These are phyloP conservation scores for Elsinoe perseae DNA, from an alignment of 2,329 filamentous ascomycete species.

Conservation along the genomic window DNA sequence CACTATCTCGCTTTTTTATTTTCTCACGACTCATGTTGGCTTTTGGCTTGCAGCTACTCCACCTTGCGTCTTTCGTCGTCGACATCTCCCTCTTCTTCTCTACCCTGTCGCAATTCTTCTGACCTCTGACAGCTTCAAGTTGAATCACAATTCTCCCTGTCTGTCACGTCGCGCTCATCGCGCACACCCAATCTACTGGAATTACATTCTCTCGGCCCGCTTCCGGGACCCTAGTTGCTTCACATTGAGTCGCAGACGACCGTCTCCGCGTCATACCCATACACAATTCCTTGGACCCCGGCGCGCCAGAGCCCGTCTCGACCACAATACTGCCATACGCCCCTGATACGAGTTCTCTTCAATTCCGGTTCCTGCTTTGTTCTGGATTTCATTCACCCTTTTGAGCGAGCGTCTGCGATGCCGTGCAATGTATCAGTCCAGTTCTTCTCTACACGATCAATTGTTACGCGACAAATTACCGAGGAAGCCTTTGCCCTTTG, in stretches of 20 bases:
- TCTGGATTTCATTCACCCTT: not conserved
- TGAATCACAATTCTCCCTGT: constrained; percentile 1
- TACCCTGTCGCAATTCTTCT: constrained; percentile 2
- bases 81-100: not conserved
- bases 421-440: constrained; percentile 12
- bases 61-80: not conserved
- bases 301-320: constrained; percentile 1
- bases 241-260: constrained; percentile 9
- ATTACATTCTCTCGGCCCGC: constrained; percentile 3
- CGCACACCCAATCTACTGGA: constrained; percentile 3
- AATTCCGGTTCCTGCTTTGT: not conserved
- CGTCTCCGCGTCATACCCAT: constrained; percentile 14
- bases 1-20: not conserved
- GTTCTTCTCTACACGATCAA: constrained; percentile 5
- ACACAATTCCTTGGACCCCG: not conserved
- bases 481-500: not conserved
- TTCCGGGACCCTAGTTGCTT: constrained; percentile 8
- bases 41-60: constrained; percentile 2
- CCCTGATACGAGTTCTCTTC: not conserved
- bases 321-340: not conserved
- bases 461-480: constrained; percentile 1
- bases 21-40: constrained; percentile 1
- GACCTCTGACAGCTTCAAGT: not conserved
- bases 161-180: not conserved
- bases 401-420: constrained; percentile 1